Evolutionary conservation across 2,329 filamentous ascomycete genomes (phyloP).

Genomic region (Teratosphaeria pseudoeucalypti): DNA sequence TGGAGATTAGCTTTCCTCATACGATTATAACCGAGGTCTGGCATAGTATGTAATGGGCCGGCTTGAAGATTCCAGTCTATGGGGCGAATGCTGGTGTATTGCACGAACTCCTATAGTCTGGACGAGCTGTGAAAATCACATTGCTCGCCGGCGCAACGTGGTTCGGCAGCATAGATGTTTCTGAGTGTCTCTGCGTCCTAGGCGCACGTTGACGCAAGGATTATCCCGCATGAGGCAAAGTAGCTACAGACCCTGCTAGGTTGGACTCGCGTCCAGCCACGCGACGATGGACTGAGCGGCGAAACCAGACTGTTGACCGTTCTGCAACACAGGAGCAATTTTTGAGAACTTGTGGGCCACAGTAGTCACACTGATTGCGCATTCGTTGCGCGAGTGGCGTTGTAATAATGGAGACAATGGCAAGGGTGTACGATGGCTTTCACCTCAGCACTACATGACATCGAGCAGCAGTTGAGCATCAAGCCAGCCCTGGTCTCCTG

Average conservation of each 20-base stretch:
- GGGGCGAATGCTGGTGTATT: too few species aligned
- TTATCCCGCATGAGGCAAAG: background rate
- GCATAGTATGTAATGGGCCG: background rate
- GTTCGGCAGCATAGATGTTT: background rate
- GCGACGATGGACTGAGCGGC: background rate
- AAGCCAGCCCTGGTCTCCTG: background rate
- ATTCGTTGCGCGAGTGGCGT: background rate
- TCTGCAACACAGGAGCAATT: background rate
- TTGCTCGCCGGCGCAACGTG: background rate
- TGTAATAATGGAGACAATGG: background rate
- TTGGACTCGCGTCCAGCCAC: background rate
- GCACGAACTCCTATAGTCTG: too few species aligned
- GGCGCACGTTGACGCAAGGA: background rate
- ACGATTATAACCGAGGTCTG: background rate
- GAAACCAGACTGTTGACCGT: background rate
- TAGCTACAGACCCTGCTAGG: background rate
- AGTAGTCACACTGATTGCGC: background rate
- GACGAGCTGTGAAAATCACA: too few species aligned
- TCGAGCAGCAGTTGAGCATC: background rate
- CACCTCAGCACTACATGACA: too few species aligned
- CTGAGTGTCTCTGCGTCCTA: background rate
- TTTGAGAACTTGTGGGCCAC: background rate
- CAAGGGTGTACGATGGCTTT: background rate
- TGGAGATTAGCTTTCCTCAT: background rate
- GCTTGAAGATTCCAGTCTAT: too few species aligned